These are phyloP conservation scores for Aurinia saxatilis DNA, from an alignment of 345 rosid species.

Conservation along the genomic window DNA sequence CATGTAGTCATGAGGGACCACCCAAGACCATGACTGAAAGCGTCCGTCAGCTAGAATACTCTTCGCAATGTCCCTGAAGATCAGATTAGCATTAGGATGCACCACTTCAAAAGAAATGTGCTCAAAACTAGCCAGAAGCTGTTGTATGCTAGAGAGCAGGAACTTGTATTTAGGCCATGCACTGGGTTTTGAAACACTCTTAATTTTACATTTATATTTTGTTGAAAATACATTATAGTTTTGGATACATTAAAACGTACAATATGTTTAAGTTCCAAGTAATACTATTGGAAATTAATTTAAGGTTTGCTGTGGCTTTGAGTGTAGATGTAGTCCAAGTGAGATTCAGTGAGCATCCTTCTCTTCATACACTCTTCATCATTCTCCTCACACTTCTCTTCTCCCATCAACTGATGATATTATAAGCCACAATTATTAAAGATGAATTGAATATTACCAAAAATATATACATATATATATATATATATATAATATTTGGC, in stretches of 20 bases:
- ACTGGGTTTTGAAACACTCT: not conserved
- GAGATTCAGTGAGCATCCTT: slow-evolving; percentile 68
- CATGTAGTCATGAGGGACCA: too few relatives aligned
- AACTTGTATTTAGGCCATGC: too few relatives aligned
- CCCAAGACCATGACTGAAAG: too few relatives aligned
- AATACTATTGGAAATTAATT: not conserved
- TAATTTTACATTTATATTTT: not conserved
- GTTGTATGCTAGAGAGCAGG: too few relatives aligned
- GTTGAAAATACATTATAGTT: not conserved
- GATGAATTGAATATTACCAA: not conserved
- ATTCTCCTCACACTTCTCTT: slow-evolving; percentile 34
- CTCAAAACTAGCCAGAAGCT: too few relatives aligned
- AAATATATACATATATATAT: not conserved
- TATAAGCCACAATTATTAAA: not conserved
- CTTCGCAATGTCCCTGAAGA: too few relatives aligned
- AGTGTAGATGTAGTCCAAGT: slow-evolving; percentile 82
- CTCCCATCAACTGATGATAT: slow-evolving; percentile 46
- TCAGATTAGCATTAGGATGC: too few relatives aligned
- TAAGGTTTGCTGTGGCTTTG: slow-evolving; percentile 45
- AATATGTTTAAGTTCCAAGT: not conserved
- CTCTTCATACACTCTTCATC: slow-evolving; percentile 58
- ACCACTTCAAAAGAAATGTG: too few relatives aligned
- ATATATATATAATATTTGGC: not conserved
- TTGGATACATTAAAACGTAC: not conserved
- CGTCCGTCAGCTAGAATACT: too few relatives aligned